Evolutionary conservation across 495 filamentous ascomycete genomes (phyloP).

Genomic region (Neurospora africana): DNA sequence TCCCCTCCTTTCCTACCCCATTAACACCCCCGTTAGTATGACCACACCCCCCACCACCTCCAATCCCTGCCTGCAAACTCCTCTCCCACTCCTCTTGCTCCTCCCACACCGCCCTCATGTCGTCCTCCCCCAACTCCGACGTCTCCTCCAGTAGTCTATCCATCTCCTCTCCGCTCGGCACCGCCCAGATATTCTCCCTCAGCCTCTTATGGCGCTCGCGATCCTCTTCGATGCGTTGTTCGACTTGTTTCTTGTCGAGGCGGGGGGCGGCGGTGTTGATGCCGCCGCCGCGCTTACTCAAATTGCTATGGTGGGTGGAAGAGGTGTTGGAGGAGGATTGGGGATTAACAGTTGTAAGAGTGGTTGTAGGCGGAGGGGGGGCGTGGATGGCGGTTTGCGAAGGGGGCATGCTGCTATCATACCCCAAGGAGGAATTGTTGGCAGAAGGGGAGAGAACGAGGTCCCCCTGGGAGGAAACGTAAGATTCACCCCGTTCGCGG

Average conservation of each 20-base stretch:
- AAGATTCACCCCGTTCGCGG: constrained; percentile 54
- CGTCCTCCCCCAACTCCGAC: constrained; percentile 77
- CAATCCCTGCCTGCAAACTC: not conserved
- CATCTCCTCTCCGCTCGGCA: constrained; percentile 55
- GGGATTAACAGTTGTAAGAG: too few species aligned
- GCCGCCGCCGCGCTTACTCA: not conserved
- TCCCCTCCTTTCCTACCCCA: not conserved
- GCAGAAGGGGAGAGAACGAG: constrained; percentile 23
- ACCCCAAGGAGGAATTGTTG: constrained; percentile 8
- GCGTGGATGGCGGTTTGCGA: constrained; percentile 12
- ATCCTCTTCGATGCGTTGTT: constrained; percentile 95
- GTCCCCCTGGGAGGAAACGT: constrained; percentile 24
- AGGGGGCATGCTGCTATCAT: constrained; percentile 21
- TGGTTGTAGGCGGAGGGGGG: constrained; percentile 9
- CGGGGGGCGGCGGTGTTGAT: constrained; percentile 18
- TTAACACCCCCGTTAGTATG: too few species aligned
- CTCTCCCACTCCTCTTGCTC: constrained; percentile 50
- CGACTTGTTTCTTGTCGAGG: constrained; percentile 77
- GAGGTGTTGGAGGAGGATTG: too few species aligned
- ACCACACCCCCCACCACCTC: constrained; percentile 3
- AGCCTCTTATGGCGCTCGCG: constrained; percentile 86
- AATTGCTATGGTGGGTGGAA: not conserved
- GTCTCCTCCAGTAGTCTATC: constrained; percentile 60
- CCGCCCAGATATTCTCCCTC: constrained; percentile 83
- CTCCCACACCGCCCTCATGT: constrained; percentile 59